phyloP scores from a whole-genome alignment of 1,284 basidiomycete species.

The Tremellales sp. region DNA sequence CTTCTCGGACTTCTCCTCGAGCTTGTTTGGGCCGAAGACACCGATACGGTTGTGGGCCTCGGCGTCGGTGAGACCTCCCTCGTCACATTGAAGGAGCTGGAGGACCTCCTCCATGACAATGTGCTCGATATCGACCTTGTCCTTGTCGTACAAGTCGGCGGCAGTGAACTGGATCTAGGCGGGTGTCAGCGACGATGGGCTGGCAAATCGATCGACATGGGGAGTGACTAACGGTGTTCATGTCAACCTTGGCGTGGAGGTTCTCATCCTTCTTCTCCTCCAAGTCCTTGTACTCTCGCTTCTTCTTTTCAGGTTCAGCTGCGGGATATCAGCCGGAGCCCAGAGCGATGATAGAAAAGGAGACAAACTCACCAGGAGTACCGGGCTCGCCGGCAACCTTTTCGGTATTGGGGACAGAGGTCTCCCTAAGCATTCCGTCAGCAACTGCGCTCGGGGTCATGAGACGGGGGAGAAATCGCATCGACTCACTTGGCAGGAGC shows the following conservation, averaged over 20 bases:
- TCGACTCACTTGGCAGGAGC: slow-evolving; percentile 40
- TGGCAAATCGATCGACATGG: neutral
- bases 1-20: slow-evolving; percentile 85
- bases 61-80: slow-evolving; percentile 68
- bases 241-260: slow-evolving; percentile 72
- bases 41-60: slow-evolving; percentile 84
- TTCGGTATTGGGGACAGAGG: slow-evolving; percentile 23
- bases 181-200: slow-evolving; percentile 4
- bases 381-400: slow-evolving; percentile 18
- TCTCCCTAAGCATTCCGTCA: slow-evolving; percentile 24
- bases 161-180: slow-evolving; percentile 45
- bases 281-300: slow-evolving; percentile 90
- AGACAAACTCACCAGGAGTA: slow-evolving; percentile 21
- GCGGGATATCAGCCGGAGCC: neutral
- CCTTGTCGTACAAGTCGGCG: slow-evolving; percentile 84
- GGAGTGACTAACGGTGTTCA: slow-evolving; percentile 60
- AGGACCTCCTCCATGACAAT: slow-evolving; percentile 96
- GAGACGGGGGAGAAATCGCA: neutral
- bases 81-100: slow-evolving; percentile 80
- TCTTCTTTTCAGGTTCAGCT: slow-evolving; percentile 56
- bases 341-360: neutral
- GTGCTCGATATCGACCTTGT: slow-evolving; percentile 97
- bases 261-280: slow-evolving; percentile 59
- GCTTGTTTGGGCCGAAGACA: slow-evolving; percentile 94
- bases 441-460: neutral